Evolutionary conservation across 306 rosid species (phyloP), one percentile per base, ranked within the genome.

Genomic region (Oemleria cerasiformis): DNA sequence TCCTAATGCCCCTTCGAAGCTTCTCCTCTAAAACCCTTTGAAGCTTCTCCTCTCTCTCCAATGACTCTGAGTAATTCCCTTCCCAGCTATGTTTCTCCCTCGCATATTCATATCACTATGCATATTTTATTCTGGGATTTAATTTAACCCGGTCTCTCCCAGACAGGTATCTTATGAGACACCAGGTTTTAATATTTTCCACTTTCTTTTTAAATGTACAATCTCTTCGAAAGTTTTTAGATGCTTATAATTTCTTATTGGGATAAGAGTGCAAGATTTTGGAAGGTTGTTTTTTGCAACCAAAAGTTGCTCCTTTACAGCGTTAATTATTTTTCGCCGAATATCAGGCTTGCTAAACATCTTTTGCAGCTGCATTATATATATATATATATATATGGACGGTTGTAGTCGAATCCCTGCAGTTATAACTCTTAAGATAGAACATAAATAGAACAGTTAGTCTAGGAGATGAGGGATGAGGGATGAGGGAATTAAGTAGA

Each of bases 11-110:
- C n/a, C n/a, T n/a, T n/a, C n/a, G n/a, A n/a, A n/a, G n/a, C n/a
- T n/a, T n/a, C n/a, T n/a, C n/a, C n/a, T n/a, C n/a, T n/a, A n/a
- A n/a, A n/a, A n/a, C n/a, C n/a, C 34, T 34, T 47, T 25, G 20
- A 68, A 51, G 73, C 49, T 38, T 48, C 51, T 36, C 4, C n/a
- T 41, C 9, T 12, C 63, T 1, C 14, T 54, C 51, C 63, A 54
- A 69, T 69, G 73, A 63, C 73, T 9, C 63, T 69, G 25, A 69
- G 73, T 54, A 45, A 20, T 53, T 20, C 21, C 21, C 14, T 14
- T 45, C 54, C 40, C 61, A 30, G 50, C 51, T 57, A 11, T 57
- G 21, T 54, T 23, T 57, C 17, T 57, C 8, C n/a, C n/a, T n/a
- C n/a, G n/a, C n/a, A n/a, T n/a, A n/a, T n/a, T n/a, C n/a, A n/a